Evolutionary conservation across 768 basidiomycete genomes (phyloP).

Genomic region (Hydnomerulius pinastri): DNA sequence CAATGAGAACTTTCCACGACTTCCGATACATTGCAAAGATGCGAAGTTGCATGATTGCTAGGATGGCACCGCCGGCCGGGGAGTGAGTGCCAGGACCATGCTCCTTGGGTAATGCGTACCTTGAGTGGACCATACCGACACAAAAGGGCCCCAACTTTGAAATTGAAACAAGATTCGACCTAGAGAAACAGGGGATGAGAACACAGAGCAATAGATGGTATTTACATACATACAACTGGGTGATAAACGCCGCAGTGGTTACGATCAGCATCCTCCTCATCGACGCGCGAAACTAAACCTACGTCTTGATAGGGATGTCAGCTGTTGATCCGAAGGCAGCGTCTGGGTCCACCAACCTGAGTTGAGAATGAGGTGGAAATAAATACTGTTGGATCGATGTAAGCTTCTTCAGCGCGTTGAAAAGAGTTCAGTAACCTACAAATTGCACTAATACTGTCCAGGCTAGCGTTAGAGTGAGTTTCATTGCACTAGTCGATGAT

Average conservation of each 20-base stretch:
- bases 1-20: conserved; percentile 2
- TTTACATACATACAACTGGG: not conserved
- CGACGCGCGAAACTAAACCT: not conserved
- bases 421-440: not conserved
- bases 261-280: not conserved
- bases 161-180: conserved; percentile 8
- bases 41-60: conserved; percentile 10
- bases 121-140: conserved; percentile 8
- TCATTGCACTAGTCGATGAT: not conserved
- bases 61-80: not conserved
- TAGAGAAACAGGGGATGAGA: not conserved
- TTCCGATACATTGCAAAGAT: conserved; percentile 12
- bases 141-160: conserved; percentile 9
- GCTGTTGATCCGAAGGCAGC: not conserved
- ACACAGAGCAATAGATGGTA: not conserved
- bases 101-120: not conserved
- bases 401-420: not conserved
- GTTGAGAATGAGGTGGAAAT: conserved; percentile 5
- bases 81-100: not conserved
- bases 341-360: not conserved
- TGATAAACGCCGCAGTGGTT: not conserved
- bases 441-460: conserved; percentile 4
- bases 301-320: conserved; percentile 4
- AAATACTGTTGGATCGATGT: conserved; percentile 2
- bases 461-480: not conserved